A percentile compares a stretch with the other conserved stretches of the same genome.
phyloP scores from a whole-genome alignment of 192 early-diverging fungal genomes.

The Funneliformis mosseae region DNA sequence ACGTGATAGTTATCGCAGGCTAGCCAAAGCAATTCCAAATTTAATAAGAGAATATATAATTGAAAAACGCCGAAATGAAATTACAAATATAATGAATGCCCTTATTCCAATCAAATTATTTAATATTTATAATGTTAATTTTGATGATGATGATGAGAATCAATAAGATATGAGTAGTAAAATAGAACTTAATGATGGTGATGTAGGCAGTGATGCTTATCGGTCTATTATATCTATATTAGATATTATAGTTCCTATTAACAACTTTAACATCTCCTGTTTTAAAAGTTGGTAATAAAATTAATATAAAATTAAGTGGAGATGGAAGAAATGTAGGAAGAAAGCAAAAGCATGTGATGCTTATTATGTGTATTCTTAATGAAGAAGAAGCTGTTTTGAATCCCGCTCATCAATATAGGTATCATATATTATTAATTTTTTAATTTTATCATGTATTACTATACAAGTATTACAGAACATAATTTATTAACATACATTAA shows the following conservation, averaged over 20 bases:
- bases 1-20: no score
- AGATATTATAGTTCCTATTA: background rate
- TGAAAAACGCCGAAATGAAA: no score
- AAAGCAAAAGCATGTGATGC: background rate
- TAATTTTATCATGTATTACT: background rate
- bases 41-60: no score
- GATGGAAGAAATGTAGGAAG: background rate
- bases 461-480: background rate
- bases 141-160: background rate
- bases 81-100: no score
- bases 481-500: no score
- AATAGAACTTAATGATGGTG: background rate
- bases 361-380: background rate
- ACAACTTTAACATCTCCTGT: background rate
- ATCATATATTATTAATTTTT: background rate
- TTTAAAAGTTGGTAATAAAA: background rate
- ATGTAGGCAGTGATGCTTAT: background rate
- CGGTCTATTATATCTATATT: background rate
- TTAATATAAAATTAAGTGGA: background rate
- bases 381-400: background rate
- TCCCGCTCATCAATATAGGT: background rate
- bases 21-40: no score
- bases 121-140: no score
- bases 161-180: background rate
- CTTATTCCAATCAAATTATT: no score